These are phyloP conservation scores for Stramenopiles sp. DNA, from an alignment of 352 stramenopile species.

Conservation along the genomic window DNA sequence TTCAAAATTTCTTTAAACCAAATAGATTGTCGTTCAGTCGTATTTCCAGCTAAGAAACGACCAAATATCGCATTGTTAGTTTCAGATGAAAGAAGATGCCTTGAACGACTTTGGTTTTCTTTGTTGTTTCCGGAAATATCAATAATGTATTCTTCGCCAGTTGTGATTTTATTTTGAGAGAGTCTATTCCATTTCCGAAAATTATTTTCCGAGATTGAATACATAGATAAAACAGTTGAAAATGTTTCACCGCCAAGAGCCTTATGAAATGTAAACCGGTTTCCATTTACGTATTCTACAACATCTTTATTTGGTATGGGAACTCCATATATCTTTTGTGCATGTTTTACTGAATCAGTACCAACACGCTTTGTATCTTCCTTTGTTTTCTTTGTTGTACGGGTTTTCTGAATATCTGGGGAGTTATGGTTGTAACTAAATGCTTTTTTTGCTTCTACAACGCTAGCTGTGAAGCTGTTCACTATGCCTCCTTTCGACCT, in stretches of 20 bases:
- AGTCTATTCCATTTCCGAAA: conserved; percentile 3
- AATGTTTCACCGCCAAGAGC: no score
- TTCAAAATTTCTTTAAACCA: conserved; percentile 4
- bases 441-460: neutral
- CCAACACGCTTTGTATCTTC: neutral
- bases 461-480: neutral
- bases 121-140: neutral
- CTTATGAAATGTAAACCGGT: neutral
- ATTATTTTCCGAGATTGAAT: neutral
- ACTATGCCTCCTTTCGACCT: neutral
- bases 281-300: neutral
- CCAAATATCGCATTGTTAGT: neutral
- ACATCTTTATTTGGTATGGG: neutral
- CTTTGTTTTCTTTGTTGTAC: neutral
- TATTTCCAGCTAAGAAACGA: neutral
- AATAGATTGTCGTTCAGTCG: neutral
- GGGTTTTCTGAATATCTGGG: neutral
- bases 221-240: no score
- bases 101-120: no score
- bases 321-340: neutral
- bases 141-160: conserved; percentile 9
- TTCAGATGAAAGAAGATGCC: neutral
- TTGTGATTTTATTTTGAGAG: neutral
- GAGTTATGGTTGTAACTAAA: neutral
- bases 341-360: neutral